Base-by-base conservation (phyloP, 306 rosid species). In the Erythrophleum fordii region DNA sequence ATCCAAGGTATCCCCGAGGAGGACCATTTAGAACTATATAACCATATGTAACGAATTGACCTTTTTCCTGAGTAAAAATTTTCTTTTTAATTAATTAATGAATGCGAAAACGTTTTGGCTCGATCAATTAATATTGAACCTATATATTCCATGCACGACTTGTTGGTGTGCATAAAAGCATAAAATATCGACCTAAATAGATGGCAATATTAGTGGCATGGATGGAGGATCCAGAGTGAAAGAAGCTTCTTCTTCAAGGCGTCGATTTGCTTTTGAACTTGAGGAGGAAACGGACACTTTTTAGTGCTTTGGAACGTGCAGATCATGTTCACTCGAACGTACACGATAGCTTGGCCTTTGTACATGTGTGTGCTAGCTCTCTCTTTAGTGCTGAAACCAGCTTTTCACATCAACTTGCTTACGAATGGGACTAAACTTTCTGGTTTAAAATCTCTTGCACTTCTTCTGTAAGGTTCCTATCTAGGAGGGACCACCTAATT, bases 401-500 rank as follows among this genome's bases (percentile, higher is more conserved):
- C 37, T 29, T 18, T 73, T 72, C 78, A 81, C 51, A 67, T 73
- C 81, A 73, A 51, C 69, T 59, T 78, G 78, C 78, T 73, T 41
- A 68, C 75, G 59, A n/a, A n/a, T n/a, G 81, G 44, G 66, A 68
- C 61, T 79, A 29, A 31, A 26, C 83, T 84, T 84, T 75, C 20
- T 56, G 77, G 69, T 72, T 45, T 23, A 68, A 48, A 69, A 77
- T 78, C 26, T 81, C 34, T 77, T 58, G 53, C 75, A 26, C 65
- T 46, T 31, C 45, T 31, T 48, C 4, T 68, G 66, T 64, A 35
- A 73, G 68, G 83, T 74, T 66, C n/a, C 77, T n/a, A 65, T 82
- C 73, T 12, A 12, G 23, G 45, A 29, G 70, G 86, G 88, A 69
- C 91, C 89, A 77, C 83, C 10, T 73, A 2, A 8, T 25, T 85